Base-by-base conservation (phyloP, 345 rosid genomes). In the Eucalyptus tenuipes region DNA sequence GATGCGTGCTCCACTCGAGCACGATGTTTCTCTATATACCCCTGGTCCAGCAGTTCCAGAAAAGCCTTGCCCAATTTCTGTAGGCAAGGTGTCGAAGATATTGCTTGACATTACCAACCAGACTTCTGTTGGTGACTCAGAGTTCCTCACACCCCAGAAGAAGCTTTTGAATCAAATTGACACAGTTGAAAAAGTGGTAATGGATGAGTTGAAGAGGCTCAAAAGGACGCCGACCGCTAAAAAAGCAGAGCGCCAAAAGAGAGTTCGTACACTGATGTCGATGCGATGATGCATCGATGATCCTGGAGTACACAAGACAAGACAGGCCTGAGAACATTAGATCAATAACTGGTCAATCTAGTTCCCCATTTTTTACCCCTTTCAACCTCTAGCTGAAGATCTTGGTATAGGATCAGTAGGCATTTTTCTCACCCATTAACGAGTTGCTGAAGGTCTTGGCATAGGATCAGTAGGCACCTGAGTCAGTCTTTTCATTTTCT, bases 111-210 rank as follows among this genome's bases (percentile, higher is more conserved):
- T 95, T 84, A 91, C 93, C 13, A 94, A 94, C 66, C 91, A 90
- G 91, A 84, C 89, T 15, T 86, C 89, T 29, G 95, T 68, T 55
- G 95, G 92, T 49, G 90, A 86, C 87, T 90, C 94, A 11, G 98
- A 95, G 50, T 90, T 90, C 89, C 89, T 96, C 86, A 98, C 99
- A n/a, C 99, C 98, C 2, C 97, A 98, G 92, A 98, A 93, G 93
- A 98, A 96, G 79, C 96, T 98, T 11, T 90, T 96, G 88, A 91
- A 95, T 89, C 94, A 99, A 48, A 95, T 98, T 37, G 99, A 98
- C 91, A 90, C 90, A n/a, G 96, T 97, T 10, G 96, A 93, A 92
- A 93, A 95, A 86, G 95, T 91, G 44, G 98, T 98, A 49, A 94
- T 92, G 96, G 95, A 94, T 86, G 98, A 96, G 88, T 88, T 97